A percentile compares a stretch with the other conserved stretches of the same genome.
Conservation (phyloP, 2,329 filamentous ascomycete genomes). For the Ophiostoma australiae region DNA sequence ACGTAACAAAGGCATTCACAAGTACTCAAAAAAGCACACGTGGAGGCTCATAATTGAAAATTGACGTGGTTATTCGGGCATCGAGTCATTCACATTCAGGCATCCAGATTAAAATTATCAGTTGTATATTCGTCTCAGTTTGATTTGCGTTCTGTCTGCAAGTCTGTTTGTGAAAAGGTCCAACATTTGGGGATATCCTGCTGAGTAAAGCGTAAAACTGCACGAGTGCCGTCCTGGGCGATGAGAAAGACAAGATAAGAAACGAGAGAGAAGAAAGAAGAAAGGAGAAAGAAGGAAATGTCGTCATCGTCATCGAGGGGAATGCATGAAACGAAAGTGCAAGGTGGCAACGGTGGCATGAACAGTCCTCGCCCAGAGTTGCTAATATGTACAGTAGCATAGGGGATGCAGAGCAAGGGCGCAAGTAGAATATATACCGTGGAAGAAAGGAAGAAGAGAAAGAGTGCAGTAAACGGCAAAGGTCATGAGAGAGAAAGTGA, state of each 20-base stretch:
- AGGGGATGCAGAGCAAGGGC: not conserved
- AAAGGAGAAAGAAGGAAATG: not conserved
- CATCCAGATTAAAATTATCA: not conserved
- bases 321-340: not conserved
- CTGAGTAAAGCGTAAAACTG: not conserved
- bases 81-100: not conserved
- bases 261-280: not conserved
- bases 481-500: slow-evolving; percentile 18
- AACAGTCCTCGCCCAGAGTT: not conserved
- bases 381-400: not conserved
- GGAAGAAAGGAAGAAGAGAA: not conserved
- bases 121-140: not conserved
- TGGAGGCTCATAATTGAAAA: not conserved
- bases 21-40: not conserved
- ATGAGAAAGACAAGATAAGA: not conserved
- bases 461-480: slow-evolving; percentile 15
- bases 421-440: slow-evolving; percentile 10
- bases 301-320: not conserved
- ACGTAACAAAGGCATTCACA: not conserved
- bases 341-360: not conserved
- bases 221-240: slow-evolving; percentile 1
- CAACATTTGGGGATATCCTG: slow-evolving; percentile 2
- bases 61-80: not conserved
- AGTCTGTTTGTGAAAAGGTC: not conserved
- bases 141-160: not conserved